Evolutionary conservation across 306 rosid genomes (phyloP), one percentile per base, ranked within the genome.

Genomic region (Albizia julibrissin): DNA sequence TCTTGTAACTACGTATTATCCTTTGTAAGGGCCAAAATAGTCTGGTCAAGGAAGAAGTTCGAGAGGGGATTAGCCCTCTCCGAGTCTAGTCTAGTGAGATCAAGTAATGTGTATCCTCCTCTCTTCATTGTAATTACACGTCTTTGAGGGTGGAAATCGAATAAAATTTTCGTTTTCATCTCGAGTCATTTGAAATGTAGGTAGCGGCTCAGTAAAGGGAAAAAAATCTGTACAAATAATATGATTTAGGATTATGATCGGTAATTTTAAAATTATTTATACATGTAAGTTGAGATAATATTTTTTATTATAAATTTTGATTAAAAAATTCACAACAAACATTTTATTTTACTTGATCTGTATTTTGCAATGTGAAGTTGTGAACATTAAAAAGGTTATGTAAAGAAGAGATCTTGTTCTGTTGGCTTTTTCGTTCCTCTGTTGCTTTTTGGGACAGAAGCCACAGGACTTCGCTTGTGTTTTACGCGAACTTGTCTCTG

Each of bases 91-190:
- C 74, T 12, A 69, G 29, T 59, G 33, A 27, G 15, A 61, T 11
- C 15, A 8, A 21, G 54, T 24, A 43, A 24, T 24, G 75, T 2
- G 31, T 72, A 74, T 72, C 85, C 46, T 89, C 77, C 87, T 85
- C 87, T 85, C 87, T 81, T 65, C 13, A 65, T 10, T 85, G 87
- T 88, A 88, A 81, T 87, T 91, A 91, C n/a, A 71, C 39, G 75
- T 44, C 58, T 61, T 77, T 27, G 82, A 69, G 85, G 69, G 83
- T 70, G 49, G 79, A 4, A 40, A 72, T 58, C 24, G 13, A 29
- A 14, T 6, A 40, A 24, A 40, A 5, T 15, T 77, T 84, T 79
- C 82, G 69, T 16, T 56, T 83, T 82, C 34, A 59, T 79, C 44
- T 77, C 75, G 80, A 83, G 79, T 85, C 79, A 42, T 43, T 70